These are phyloP conservation scores for Epithemia pelagica DNA, from an alignment of 108 stramenopile genomes.

Conservation along the genomic window DNA sequence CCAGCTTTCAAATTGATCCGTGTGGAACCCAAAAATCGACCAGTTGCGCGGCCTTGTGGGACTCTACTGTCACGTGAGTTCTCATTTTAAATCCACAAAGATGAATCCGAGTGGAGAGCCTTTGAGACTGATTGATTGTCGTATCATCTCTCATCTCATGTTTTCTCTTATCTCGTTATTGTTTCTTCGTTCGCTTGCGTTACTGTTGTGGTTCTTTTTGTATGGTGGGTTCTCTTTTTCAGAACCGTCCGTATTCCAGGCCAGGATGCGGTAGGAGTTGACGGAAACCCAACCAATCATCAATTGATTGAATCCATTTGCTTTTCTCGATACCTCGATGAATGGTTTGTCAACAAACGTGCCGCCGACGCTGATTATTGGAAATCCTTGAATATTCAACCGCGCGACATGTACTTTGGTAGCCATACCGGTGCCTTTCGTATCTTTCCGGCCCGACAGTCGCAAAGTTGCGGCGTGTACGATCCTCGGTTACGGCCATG, in stretches of 20 bases:
- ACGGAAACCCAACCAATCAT: neutral
- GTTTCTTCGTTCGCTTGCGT: no score
- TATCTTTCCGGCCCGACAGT: slow-evolving; percentile 38
- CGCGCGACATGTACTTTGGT: slow-evolving; percentile 46
- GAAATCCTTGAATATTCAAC: slow-evolving; percentile 17
- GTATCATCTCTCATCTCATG: no score
- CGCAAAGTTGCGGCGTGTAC: slow-evolving; percentile 31
- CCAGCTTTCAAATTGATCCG: neutral
- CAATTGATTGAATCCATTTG: slow-evolving; percentile 3
- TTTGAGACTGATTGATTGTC: no score
- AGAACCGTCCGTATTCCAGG: no score
- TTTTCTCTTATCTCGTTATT: no score
- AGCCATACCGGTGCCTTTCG: slow-evolving; percentile 45
- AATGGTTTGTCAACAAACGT: slow-evolving; percentile 2
- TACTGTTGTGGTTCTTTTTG: no score
- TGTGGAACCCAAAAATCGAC: neutral
- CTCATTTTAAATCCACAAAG: neutral
- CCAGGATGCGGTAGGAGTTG: no score
- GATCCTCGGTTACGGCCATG: slow-evolving; percentile 62
- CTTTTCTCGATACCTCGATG: slow-evolving; percentile 1
- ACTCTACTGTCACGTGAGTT: neutral
- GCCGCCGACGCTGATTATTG: neutral
- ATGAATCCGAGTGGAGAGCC: no score
- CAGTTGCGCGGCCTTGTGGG: neutral
- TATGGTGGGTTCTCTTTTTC: no score